Conservation (phyloP, 768 basidiomycete species). For the Tricholoma furcatifolium region DNA sequence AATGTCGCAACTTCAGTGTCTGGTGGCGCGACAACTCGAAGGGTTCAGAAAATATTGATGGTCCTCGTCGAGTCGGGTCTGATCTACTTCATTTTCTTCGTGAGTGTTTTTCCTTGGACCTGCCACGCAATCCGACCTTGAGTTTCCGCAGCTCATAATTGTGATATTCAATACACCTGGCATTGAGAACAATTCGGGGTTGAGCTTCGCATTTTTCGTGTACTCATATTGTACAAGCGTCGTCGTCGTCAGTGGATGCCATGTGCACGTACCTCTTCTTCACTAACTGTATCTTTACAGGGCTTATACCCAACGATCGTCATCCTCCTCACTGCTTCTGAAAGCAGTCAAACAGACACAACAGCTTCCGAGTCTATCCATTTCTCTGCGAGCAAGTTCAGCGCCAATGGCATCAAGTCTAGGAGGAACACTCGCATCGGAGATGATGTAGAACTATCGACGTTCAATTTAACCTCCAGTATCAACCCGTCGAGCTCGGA, state of each 20-base stretch:
- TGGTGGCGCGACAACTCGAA: neutral
- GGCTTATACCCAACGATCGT: slow-evolving; percentile 8
- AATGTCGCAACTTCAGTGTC: neutral
- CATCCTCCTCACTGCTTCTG: slow-evolving; percentile 1
- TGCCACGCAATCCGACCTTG: too few relatives aligned
- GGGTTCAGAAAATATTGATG: slow-evolving; percentile 1
- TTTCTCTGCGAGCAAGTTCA: too few relatives aligned
- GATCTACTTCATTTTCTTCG: slow-evolving; percentile 12
- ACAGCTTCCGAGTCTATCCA: too few relatives aligned
- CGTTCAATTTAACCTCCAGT: too few relatives aligned
- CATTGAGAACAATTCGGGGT: neutral
- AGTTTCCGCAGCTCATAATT: neutral
- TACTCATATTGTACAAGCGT: slow-evolving; percentile 10
- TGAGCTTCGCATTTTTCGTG: slow-evolving; percentile 4
- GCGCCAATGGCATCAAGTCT: too few relatives aligned
- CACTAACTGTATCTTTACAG: neutral
- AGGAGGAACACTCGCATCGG: too few relatives aligned
- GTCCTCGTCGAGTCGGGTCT: slow-evolving; percentile 8
- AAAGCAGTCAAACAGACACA: neutral
- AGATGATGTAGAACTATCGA: too few relatives aligned
- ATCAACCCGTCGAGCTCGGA: too few relatives aligned
- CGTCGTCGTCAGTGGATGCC: slow-evolving; percentile 5
- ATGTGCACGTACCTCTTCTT: neutral
- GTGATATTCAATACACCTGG: slow-evolving; percentile 8
- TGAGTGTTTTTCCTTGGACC: neutral